These are phyloP conservation scores for Calycina herbarum DNA, from an alignment of 2,329 filamentous ascomycete genomes.

Conservation along the genomic window DNA sequence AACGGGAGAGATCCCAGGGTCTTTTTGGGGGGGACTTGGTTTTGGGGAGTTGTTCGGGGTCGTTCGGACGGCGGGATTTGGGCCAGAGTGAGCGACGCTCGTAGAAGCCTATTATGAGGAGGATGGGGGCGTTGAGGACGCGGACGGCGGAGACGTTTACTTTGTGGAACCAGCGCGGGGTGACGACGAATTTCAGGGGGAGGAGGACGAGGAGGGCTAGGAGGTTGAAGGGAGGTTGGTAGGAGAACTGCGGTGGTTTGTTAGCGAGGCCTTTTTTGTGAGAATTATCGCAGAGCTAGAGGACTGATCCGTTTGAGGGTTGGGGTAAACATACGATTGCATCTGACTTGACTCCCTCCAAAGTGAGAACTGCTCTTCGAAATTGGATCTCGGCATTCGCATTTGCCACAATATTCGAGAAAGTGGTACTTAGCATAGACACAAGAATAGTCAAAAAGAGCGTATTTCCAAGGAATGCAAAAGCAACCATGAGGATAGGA, in stretches of 20 bases:
- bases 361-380: slow-evolving; percentile 75
- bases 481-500: slow-evolving; percentile 76
- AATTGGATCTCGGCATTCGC: slow-evolving; percentile 83
- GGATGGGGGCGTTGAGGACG: slow-evolving; percentile 70
- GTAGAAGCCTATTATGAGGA: slow-evolving; percentile 68
- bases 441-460: slow-evolving; percentile 87
- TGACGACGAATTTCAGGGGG: slow-evolving; percentile 74
- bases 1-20: slow-evolving; percentile 33
- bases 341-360: slow-evolving; percentile 83
- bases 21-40: slow-evolving; percentile 9
- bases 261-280: background rate
- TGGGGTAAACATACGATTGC: slow-evolving; percentile 49
- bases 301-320: background rate
- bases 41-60: slow-evolving; percentile 25
- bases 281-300: too few species aligned
- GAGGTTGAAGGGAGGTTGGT: slow-evolving; percentile 78
- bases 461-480: slow-evolving; percentile 83
- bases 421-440: slow-evolving; percentile 83
- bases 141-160: slow-evolving; percentile 79
- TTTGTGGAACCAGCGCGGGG: slow-evolving; percentile 87
- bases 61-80: slow-evolving; percentile 22
- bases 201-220: slow-evolving; percentile 72
- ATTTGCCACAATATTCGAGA: slow-evolving; percentile 74
- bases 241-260: slow-evolving; percentile 26
- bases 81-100: slow-evolving; percentile 71